phyloP scores from a whole-genome alignment of 2,329 filamentous ascomycete genomes.

The Cercospora zeae-maydis region DNA sequence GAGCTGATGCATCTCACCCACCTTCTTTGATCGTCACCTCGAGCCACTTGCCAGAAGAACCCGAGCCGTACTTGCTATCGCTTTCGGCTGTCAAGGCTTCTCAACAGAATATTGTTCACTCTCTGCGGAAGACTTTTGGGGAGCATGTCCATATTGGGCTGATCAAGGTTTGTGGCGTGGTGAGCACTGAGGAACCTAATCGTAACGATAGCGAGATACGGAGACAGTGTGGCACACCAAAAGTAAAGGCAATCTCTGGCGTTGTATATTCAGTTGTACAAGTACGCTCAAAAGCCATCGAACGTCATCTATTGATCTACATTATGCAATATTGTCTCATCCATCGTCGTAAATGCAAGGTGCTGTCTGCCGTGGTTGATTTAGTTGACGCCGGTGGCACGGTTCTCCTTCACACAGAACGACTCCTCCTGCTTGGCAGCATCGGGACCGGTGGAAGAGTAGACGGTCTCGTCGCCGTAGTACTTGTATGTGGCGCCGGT shows the following conservation, averaged over 20 bases:
- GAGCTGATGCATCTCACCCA: background rate
- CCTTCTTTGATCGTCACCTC: constrained; percentile 15
- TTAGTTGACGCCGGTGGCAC: constrained; percentile 17
- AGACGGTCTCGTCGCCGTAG: constrained; percentile 25
- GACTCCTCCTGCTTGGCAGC: constrained; percentile 19
- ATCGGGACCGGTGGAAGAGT: constrained; percentile 23
- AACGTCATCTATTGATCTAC: background rate
- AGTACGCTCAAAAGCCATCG: background rate
- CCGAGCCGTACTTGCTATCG: constrained; percentile 3
- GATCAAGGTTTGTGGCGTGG: constrained; percentile 11
- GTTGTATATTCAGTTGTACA: background rate
- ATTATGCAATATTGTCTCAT: background rate
- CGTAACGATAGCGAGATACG: background rate
- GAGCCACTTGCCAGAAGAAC: constrained; percentile 14
- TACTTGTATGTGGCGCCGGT: constrained; percentile 14
- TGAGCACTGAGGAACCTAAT: constrained; percentile 5
- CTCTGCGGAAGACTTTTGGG: constrained; percentile 10
- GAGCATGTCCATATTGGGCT: constrained; percentile 13
- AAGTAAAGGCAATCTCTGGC: too few species aligned
- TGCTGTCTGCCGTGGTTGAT: background rate
- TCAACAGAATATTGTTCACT: constrained; percentile 16
- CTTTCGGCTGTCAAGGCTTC: constrained; percentile 16
- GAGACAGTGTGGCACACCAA: background rate
- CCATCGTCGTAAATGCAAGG: background rate
- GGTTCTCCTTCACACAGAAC: constrained; percentile 22